phyloP scores from a whole-genome alignment of 2,329 filamentous ascomycete genomes.

The Apiospora malaysiana region DNA sequence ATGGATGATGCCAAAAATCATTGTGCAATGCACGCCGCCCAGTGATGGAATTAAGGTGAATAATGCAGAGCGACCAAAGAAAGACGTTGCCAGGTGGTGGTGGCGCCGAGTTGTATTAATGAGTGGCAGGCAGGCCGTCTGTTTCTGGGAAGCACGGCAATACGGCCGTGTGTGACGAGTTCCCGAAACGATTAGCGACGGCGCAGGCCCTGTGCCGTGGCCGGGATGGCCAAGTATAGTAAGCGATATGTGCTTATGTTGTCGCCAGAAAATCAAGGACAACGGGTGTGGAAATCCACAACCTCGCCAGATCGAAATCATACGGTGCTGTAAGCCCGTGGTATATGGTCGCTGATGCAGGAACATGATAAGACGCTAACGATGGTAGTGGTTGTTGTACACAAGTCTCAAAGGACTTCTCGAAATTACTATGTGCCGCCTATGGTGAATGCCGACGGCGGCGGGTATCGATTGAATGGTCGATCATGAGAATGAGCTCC shows the following conservation, averaged over 20 bases:
- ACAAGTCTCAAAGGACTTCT: slow-evolving; percentile 11
- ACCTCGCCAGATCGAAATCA: slow-evolving; percentile 7
- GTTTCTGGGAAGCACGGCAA: not conserved
- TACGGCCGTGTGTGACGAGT: not conserved
- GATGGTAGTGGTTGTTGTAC: slow-evolving; percentile 1
- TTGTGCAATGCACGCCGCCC: slow-evolving; percentile 14
- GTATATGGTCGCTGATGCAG: slow-evolving; percentile 17
- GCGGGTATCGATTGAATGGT: not conserved
- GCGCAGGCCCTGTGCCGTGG: not conserved
- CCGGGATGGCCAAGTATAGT: not conserved
- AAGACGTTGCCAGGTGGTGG: not conserved
- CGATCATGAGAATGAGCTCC: not conserved
- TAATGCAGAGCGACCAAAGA: not conserved
- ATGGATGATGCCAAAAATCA: not conserved
- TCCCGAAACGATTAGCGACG: not conserved
- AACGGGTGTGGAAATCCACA: slow-evolving; percentile 7
- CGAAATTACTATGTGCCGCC: slow-evolving; percentile 17
- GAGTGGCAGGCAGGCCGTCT: not conserved
- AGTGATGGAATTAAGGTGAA: slow-evolving; percentile 19
- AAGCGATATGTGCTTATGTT: not conserved
- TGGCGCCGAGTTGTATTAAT: slow-evolving; percentile 5
- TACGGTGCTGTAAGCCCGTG: slow-evolving; percentile 14
- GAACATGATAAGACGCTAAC: slow-evolving; percentile 14
- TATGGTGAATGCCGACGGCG: not conserved
- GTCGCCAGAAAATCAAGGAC: slow-evolving; percentile 8